phyloP scores from a whole-genome alignment of 441 rosid genomes.

The Euphorbia schlechtendalii region DNA sequence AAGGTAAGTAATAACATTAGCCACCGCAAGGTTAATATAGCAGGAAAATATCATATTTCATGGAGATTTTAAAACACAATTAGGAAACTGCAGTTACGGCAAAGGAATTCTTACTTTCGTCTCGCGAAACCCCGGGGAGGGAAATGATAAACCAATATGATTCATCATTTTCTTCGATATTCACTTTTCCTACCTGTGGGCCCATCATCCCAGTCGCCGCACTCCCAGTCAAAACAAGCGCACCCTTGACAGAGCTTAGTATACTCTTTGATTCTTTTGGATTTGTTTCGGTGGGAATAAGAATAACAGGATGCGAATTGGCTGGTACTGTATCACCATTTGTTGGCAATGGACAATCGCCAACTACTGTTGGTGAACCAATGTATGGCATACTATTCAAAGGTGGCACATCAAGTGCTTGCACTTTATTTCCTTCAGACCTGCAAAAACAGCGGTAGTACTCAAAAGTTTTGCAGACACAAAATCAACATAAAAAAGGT shows the following conservation, averaged over 20 bases:
- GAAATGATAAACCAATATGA: slow-evolving; percentile 58
- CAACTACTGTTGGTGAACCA: slow-evolving; percentile 26
- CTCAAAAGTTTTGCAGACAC: background rate
- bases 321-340: slow-evolving; percentile 20
- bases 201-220: slow-evolving; percentile 66
- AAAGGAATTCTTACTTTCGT: slow-evolving; percentile 49
- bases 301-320: slow-evolving; percentile 32
- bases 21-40: slow-evolving; percentile 7
- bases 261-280: slow-evolving; percentile 34
- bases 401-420: slow-evolving; percentile 39
- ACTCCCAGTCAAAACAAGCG: slow-evolving; percentile 58
- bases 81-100: too few species aligned
- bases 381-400: slow-evolving; percentile 35
- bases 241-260: slow-evolving; percentile 28
- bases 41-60: too few species aligned
- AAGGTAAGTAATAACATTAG: slow-evolving; percentile 7
- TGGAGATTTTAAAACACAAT: too few species aligned
- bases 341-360: slow-evolving; percentile 14
- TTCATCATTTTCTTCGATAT: slow-evolving; percentile 57
- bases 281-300: slow-evolving; percentile 40
- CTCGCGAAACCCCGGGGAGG: slow-evolving; percentile 76
- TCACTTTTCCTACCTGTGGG: slow-evolving; percentile 45
- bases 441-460: slow-evolving; percentile 27
- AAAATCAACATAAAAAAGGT: background rate
- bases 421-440: slow-evolving; percentile 9